Evolutionary conservation across 2,329 filamentous ascomycete species (phyloP).

Genomic region (Fusarium floridanum): DNA sequence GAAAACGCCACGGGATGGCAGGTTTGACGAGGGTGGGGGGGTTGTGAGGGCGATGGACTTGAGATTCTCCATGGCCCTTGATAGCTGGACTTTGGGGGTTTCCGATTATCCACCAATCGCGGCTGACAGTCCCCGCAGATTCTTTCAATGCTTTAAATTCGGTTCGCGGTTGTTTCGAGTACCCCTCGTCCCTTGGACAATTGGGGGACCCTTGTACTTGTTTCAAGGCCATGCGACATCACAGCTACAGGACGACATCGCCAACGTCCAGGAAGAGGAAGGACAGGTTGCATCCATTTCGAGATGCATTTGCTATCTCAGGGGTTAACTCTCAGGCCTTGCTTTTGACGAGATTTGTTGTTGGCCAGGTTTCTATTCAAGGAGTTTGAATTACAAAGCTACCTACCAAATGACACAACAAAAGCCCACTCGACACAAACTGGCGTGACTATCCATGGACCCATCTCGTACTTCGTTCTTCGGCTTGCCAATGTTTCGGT

Average conservation of each 20-base stretch:
- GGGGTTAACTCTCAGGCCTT: constrained; percentile 8
- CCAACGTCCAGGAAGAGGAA: constrained; percentile 8
- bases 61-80: constrained; percentile 43
- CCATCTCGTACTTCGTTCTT: constrained; percentile 12
- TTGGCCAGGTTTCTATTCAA: neutral
- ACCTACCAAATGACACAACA: neutral
- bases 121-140: constrained; percentile 29
- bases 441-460: constrained; percentile 4
- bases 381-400: neutral
- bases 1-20: constrained; percentile 19
- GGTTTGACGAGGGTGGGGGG: constrained; percentile 32
- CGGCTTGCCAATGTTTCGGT: constrained; percentile 24
- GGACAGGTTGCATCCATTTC: constrained; percentile 21
- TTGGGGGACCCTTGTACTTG: constrained; percentile 34
- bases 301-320: constrained; percentile 4
- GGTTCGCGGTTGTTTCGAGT: constrained; percentile 41
- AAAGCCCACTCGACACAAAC: neutral
- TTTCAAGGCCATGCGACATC: constrained; percentile 44
- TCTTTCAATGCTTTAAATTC: constrained; percentile 29
- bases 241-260: constrained; percentile 22
- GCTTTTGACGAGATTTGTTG: constrained; percentile 5
- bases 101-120: constrained; percentile 42
- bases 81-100: constrained; percentile 37
- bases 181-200: constrained; percentile 14
- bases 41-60: constrained; percentile 35